These are phyloP conservation scores for Beauveria rudraprayagi DNA, from an alignment of 2,329 filamentous ascomycete species.

Conservation along the genomic window DNA sequence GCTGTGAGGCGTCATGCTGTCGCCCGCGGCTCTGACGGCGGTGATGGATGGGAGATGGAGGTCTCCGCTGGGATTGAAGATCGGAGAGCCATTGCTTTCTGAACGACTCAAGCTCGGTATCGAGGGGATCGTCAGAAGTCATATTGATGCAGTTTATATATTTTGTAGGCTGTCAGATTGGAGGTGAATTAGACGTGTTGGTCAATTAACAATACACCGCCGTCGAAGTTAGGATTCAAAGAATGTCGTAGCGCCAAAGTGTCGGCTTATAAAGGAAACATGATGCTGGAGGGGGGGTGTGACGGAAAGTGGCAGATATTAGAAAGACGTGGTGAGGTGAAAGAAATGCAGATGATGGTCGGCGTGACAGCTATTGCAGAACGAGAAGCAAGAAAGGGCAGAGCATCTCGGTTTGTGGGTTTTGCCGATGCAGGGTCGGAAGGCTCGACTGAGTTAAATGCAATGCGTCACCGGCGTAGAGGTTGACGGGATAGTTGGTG, in stretches of 20 bases:
- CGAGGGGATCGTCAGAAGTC: constrained; percentile 24
- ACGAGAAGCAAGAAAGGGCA: not conserved
- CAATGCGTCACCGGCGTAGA: constrained; percentile 7
- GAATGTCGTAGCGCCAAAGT: not conserved
- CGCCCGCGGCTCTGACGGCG: not conserved
- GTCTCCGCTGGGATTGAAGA: constrained; percentile 39
- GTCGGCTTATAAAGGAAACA: not conserved
- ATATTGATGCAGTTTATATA: constrained; percentile 6
- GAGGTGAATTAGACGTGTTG: not conserved
- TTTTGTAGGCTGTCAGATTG: not conserved
- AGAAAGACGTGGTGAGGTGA: not conserved
- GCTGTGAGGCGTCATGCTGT: not conserved
- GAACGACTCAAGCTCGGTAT: constrained; percentile 76
- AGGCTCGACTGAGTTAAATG: not conserved
- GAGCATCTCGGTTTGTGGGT: constrained; percentile 1
- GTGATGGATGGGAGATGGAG: not conserved
- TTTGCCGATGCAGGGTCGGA: not conserved
- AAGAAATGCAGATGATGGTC: not conserved
- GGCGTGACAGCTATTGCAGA: not conserved
- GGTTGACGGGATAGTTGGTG: not conserved
- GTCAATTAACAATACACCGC: not conserved
- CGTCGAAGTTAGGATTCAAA: not conserved
- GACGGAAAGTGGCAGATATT: no score
- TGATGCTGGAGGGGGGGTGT: not conserved
- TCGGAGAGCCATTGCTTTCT: constrained; percentile 80